Evolutionary conservation across 495 filamentous ascomycete genomes (phyloP), one percentile per base, ranked within the genome.

Genomic region (Tuber magnatum): DNA sequence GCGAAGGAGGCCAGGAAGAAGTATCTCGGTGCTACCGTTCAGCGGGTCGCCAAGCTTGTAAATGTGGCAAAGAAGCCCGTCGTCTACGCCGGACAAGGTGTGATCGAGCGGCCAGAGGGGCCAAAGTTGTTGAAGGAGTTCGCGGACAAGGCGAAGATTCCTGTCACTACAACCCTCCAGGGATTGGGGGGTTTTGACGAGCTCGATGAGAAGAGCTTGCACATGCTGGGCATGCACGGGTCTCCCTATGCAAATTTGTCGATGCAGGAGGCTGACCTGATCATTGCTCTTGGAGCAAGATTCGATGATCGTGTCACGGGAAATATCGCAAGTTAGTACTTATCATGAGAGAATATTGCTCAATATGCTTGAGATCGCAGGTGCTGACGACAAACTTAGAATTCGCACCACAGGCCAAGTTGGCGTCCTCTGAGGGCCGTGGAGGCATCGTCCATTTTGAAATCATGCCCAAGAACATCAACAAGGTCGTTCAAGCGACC

Each of bases 141-240:
- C n/a, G 84, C 90, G 0, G 90, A 93, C 24, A 92, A 91, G 84
- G 87, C 90, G 22, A 89, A 88, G 68, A 90, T 93, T 76, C 91
- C 91, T 72, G 91, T 93, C 16, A 93, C 91, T 8, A 93, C 91
- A 20, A 92, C 91, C 61, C 88, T 93, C 8, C 92, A 94, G 72
- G 91, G 91, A 69, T 86, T 93, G 8, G 91, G 91, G 28, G 89
- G 87, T n/a, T 93, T 89, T 74, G 91, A 93, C 79, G 91, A 93
- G 82, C 85, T 92, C 18, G 91, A 93, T 82, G 86, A 89, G 76
- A 92, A 92, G 87, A 88, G 89, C 70, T 86, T 93, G 68, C 91
- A 93, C 84, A 93, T 93, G 91, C 88, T 93, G 38, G 91, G 91
- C 74, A 93, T 93, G 91, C 91, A 93, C 84, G 91, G 91, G 74